A percentile compares a stretch with the other conserved stretches of the same genome.
Evolutionary conservation across 192 early-diverging fungal genomes (phyloP).

Genomic region (Umbelopsis sp.): DNA sequence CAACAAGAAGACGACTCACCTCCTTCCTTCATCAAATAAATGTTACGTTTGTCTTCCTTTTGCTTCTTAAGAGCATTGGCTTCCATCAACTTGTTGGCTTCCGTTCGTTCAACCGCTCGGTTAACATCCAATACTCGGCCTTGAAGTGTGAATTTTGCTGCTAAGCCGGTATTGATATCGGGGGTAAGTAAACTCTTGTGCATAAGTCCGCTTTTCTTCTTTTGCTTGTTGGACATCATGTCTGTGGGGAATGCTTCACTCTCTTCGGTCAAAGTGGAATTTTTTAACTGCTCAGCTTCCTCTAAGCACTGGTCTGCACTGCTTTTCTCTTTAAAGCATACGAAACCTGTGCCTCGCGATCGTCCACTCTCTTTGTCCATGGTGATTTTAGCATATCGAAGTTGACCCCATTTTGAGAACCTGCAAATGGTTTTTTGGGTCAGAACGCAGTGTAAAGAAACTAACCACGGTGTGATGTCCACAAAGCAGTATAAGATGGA

Average conservation of each 20-base stretch:
- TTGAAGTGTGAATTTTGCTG: slow-evolving; percentile 68
- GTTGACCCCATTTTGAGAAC: slow-evolving; percentile 68
- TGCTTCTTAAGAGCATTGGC: slow-evolving; percentile 59
- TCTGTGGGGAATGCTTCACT: slow-evolving; percentile 38
- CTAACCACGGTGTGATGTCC: no score
- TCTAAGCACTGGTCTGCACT: slow-evolving; percentile 78
- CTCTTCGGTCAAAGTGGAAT: slow-evolving; percentile 52
- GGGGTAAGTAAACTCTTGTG: slow-evolving; percentile 65
- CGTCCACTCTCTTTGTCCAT: slow-evolving; percentile 79
- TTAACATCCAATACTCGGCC: slow-evolving; percentile 84
- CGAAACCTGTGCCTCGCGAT: slow-evolving; percentile 94
- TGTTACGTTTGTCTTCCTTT: slow-evolving; percentile 80
- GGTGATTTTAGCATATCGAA: slow-evolving; percentile 86
- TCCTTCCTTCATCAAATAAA: slow-evolving; percentile 92
- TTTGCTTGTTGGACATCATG: slow-evolving; percentile 45
- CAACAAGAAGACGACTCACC: neutral
- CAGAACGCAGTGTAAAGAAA: no score
- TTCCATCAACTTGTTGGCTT: slow-evolving; percentile 67
- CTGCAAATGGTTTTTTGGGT: slow-evolving; percentile 41
- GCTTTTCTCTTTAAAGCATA: slow-evolving; percentile 75
- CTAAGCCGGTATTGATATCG: slow-evolving; percentile 55
- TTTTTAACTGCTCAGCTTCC: slow-evolving; percentile 65
- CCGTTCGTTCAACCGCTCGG: slow-evolving; percentile 73
- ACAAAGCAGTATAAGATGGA: no score
- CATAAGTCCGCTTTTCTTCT: slow-evolving; percentile 59